Evolutionary conservation across 2,329 filamentous ascomycete species (phyloP), one percentile per base, ranked within the genome.

Genomic region (Westerdykella sp.): DNA sequence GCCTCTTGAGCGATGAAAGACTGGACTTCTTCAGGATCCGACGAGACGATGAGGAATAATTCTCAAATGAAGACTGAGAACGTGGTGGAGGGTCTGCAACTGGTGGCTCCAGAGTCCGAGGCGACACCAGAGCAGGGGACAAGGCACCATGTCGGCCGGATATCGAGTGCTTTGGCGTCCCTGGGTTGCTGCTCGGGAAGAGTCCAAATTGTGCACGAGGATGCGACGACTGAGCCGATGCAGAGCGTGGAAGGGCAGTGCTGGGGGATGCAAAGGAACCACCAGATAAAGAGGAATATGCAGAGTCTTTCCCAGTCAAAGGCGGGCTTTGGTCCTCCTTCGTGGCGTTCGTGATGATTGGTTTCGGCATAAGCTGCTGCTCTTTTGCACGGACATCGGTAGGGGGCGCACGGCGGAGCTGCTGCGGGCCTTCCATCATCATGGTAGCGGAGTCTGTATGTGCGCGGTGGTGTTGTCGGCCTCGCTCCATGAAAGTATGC

Each of bases 281-380:
- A 34, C 60, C 61, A 15, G 64, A 66, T 18, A 66, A 53, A 7
- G 65, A 68, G 38, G 63, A 67, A 46, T 68, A 68, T 5, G 65
- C 65, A 22, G 65, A 68, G 38, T 68, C 65, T 45, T 66, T 64
- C 22, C 60, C 62, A 5, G 62, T 62, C 44, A 58, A 48, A 5
- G 56, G 58, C n/a, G 63, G 62, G 43, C 60, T 66, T 38, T 47
- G 48, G 22, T 61, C 57, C 9, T 44, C 47, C 30, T 50, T 52
- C 9, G 10, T 14, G 16, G n/a, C 7, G n/a, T 35, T 35, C 12
- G 32, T 35, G 32, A 18, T 35, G 6, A 13, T 9, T 35, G 10
- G 32, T 15, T 18, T 15, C 32, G 32, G 32, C 32, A 35, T 28
- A 28, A 10, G 16, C 21, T 38, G 12, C 11, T 37, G 16, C 21